Conservation (phyloP, 169 alveolate genomes). For the Plasmodium fragile region DNA sequence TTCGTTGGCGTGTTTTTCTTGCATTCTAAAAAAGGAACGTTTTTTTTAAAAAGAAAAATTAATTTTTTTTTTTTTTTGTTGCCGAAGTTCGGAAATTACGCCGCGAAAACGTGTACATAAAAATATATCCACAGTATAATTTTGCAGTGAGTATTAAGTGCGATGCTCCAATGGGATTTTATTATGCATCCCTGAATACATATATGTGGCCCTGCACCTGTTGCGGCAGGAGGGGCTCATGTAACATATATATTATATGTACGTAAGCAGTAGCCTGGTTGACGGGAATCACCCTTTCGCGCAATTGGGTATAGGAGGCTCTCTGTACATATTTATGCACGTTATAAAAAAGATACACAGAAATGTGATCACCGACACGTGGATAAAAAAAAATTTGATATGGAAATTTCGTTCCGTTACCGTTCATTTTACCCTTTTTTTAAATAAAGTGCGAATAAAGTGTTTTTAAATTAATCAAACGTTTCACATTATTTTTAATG, state of each 20-base stretch:
- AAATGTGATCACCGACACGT: no score
- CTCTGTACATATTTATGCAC: background rate
- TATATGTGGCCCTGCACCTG: background rate
- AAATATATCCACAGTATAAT: background rate
- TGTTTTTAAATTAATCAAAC: background rate
- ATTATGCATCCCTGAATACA: background rate
- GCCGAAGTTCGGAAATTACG: background rate
- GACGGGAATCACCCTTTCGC: background rate
- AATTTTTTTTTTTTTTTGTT: background rate
- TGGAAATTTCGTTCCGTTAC: background rate
- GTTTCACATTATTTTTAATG: background rate
- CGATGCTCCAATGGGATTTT: background rate
- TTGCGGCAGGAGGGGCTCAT: background rate
- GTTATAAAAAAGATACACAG: background rate
- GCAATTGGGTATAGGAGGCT: background rate
- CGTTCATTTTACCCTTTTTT: background rate
- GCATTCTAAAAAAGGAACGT: background rate
- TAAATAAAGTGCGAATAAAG: background rate
- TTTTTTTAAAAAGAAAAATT: background rate
- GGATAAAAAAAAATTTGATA: background rate
- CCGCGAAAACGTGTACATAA: background rate
- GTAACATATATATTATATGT: background rate
- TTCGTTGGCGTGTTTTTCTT: conserved; percentile 1
- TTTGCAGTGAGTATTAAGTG: background rate
- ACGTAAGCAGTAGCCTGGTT: background rate